These are phyloP conservation scores for Ananas comosus DNA, from an alignment of 176 grass and related monocot species.

Conservation along the genomic window DNA sequence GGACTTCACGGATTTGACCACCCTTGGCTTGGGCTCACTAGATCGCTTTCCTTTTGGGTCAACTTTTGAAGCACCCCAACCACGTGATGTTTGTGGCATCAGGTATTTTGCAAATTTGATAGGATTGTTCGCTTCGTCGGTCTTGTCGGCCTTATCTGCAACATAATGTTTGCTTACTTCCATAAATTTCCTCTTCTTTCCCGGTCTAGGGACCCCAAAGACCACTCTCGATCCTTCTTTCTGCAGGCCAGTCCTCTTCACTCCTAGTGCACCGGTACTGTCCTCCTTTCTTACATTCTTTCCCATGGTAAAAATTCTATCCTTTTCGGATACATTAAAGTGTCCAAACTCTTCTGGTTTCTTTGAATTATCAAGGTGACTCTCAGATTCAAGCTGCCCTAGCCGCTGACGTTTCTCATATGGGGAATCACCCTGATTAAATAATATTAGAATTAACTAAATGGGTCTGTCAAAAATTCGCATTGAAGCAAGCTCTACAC, in stretches of 20 bases:
- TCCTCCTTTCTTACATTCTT: slow-evolving; percentile 43
- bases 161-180: slow-evolving; percentile 95
- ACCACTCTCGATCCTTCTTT: slow-evolving; percentile 94
- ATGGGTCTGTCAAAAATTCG: slow-evolving; percentile 10
- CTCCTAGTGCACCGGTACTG: slow-evolving; percentile 28
- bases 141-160: slow-evolving; percentile 47
- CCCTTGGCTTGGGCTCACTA: slow-evolving; percentile 42
- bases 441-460: not conserved
- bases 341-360: slow-evolving; percentile 34
- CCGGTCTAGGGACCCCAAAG: slow-evolving; percentile 89
- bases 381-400: slow-evolving; percentile 24
- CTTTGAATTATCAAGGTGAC: slow-evolving; percentile 17
- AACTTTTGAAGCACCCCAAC: slow-evolving; percentile 36
- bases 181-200: slow-evolving; percentile 98
- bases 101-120: slow-evolving; percentile 48
- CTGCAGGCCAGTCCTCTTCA: slow-evolving; percentile 63
- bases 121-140: slow-evolving; percentile 40
- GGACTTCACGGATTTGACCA: slow-evolving; percentile 46
- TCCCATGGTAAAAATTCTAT: slow-evolving; percentile 62
- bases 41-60: slow-evolving; percentile 47
- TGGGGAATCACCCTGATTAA: slow-evolving; percentile 68
- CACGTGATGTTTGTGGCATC: slow-evolving; percentile 44
- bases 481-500: not conserved
- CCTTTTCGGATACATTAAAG: slow-evolving; percentile 50
- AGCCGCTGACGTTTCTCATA: slow-evolving; percentile 74